Evolutionary conservation across 179 eudicot species (phyloP).

Genomic region (Pouteria campechiana): DNA sequence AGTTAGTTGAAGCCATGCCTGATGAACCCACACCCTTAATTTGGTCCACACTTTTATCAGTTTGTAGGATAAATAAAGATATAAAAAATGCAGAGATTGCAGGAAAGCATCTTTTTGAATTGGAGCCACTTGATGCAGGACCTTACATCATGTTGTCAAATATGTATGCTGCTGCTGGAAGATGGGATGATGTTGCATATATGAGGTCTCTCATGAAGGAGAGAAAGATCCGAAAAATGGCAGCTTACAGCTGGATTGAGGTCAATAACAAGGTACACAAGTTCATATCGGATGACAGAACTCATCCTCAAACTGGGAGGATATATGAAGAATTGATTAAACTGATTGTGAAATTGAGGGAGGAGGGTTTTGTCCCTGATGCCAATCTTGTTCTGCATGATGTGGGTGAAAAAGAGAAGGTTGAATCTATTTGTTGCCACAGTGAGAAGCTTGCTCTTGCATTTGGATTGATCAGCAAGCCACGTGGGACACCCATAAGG

Average conservation of each 20-base stretch:
- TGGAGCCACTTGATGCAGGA: slow-evolving; percentile 14
- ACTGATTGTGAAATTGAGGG: slow-evolving; percentile 9
- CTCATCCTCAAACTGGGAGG: slow-evolving; percentile 10
- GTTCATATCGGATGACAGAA: slow-evolving; percentile 19
- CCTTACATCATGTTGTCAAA: slow-evolving; percentile 15
- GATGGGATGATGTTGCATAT: slow-evolving; percentile 22
- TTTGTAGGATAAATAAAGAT: slow-evolving; percentile 7
- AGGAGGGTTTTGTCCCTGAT: slow-evolving; percentile 11
- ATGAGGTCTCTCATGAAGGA: slow-evolving; percentile 13
- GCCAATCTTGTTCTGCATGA: slow-evolving; percentile 15
- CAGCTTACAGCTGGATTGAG: slow-evolving; percentile 25
- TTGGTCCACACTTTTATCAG: slow-evolving; percentile 15
- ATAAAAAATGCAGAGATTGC: slow-evolving; percentile 11
- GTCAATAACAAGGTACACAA: slow-evolving; percentile 8
- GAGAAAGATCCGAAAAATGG: slow-evolving; percentile 11
- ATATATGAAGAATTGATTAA: slow-evolving; percentile 13
- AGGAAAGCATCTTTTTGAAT: slow-evolving; percentile 8
- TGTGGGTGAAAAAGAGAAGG: slow-evolving; percentile 15
- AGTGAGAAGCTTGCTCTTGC: slow-evolving; percentile 30
- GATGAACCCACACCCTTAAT: slow-evolving; percentile 7
- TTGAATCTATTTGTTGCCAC: slow-evolving; percentile 18
- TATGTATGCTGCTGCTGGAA: slow-evolving; percentile 16
- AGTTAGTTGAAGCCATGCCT: slow-evolving; percentile 9
- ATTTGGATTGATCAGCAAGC: slow-evolving; percentile 14
- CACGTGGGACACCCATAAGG: slow-evolving; percentile 10